Percentiles rank a stretch among this genome's conserved stretches.
phyloP scores from a whole-genome alignment of 805 yeast genomes.

The Wickerhamiella bombiphila region DNA sequence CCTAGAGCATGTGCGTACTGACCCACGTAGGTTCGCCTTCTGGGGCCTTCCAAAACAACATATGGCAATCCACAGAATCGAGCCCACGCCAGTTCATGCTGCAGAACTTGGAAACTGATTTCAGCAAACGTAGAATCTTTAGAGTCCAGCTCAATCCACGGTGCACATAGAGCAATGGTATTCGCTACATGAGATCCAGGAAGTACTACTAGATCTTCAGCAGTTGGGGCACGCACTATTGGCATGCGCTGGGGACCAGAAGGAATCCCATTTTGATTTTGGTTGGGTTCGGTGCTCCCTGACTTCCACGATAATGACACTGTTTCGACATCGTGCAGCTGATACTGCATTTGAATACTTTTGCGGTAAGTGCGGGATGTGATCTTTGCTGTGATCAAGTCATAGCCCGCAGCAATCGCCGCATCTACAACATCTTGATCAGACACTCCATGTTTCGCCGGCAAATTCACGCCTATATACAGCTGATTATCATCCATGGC shows the following conservation, averaged over 20 bases:
- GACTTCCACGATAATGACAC: neutral
- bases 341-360: conserved; percentile 17
- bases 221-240: conserved; percentile 20
- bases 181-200: conserved; percentile 30
- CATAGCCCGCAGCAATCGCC: conserved; percentile 32
- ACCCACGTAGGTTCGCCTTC: conserved; percentile 37
- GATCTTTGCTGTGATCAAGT: conserved; percentile 37
- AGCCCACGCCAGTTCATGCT: conserved; percentile 45
- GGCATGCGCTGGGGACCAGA: neutral
- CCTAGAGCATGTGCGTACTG: conserved; percentile 33
- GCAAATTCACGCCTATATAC: conserved; percentile 25
- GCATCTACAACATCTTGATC: conserved; percentile 19
- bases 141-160: conserved; percentile 59
- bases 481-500: conserved; percentile 8
- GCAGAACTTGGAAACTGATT: conserved; percentile 42
- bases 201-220: conserved; percentile 30
- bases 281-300: neutral
- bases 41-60: conserved; percentile 51
- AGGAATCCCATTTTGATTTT: no score
- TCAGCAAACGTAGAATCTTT: conserved; percentile 34
- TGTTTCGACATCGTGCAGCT: neutral
- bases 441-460: conserved; percentile 21
- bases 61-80: conserved; percentile 41
- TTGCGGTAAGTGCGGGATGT: conserved; percentile 31
- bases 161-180: conserved; percentile 43